Base-by-base conservation (phyloP, 495 filamentous ascomycete species). In the Clavariopsis aquatica region DNA sequence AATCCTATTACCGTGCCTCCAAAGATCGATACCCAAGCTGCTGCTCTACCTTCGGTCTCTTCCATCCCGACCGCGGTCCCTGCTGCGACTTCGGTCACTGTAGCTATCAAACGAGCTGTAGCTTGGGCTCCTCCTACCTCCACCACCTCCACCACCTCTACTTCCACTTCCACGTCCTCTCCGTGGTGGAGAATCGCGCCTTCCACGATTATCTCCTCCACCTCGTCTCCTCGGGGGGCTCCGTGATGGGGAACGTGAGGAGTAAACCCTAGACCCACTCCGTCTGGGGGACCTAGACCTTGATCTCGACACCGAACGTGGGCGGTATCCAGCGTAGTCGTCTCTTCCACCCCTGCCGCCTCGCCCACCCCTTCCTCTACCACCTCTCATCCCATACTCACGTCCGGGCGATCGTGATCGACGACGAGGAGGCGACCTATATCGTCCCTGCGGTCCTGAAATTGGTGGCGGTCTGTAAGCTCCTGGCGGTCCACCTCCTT, bases 61-160 rank as follows among this genome's bases (percentile, higher is more conserved):
- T 27, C 52, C 57, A 34, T 60, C 56, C 41, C 68, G 58, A 38
- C 69, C 51, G 34, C 68, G 59, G 13, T 67, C 68, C 47, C 75
- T 53, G 41, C 74, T 73, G 38, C 64, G 34, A 58, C 75, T 84
- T 10, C 78, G 68, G 62, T 77, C 78, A 43, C 73, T 74, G 61
- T 79, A 79, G 65, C 83, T 83, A 62, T 81, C 82, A 69, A 85
- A 86, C 64, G 85, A 87, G 60, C 77, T 82, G 65, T 85, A 85
- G 70, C 85, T 88, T 13, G 81, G 80, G 62, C 84, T 90, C 64
- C 87, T 56, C 34, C 73, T 78, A 58, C 82, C 77, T 57, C 82
- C 64, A 6, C 78, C 76, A 56, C 73, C 77, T 26, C 79, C 74
- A 61, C 76, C 52, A 69, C 66, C 73, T 36, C 74, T 17, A 8